These are phyloP conservation scores for Phaeosphaeriaceae sp. DNA, from an alignment of 2,329 filamentous ascomycete species.

Conservation along the genomic window DNA sequence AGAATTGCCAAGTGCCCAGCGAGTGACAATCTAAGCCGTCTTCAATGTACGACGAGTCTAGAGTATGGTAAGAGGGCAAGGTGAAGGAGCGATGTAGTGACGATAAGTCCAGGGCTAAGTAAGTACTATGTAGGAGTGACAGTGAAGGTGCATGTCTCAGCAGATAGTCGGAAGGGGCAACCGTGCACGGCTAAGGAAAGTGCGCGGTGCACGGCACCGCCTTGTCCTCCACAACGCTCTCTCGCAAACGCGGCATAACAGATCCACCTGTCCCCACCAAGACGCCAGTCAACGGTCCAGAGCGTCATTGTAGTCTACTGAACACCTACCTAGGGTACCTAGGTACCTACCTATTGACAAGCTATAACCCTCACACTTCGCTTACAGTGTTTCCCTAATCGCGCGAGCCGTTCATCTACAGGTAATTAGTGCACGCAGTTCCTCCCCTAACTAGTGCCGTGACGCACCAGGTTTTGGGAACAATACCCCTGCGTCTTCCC, in stretches of 20 bases:
- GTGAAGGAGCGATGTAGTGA: constrained; percentile 6
- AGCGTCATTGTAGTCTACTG: constrained; percentile 1
- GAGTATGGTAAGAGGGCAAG: constrained; percentile 10
- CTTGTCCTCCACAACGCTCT: constrained; percentile 24
- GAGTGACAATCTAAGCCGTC: constrained; percentile 9
- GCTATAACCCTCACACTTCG: neutral
- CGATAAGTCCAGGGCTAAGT: constrained; percentile 7
- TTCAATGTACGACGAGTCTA: constrained; percentile 1
- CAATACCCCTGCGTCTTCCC: constrained; percentile 22
- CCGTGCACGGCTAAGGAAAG: constrained; percentile 27
- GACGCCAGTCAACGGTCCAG: constrained; percentile 8
- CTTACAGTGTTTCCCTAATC: neutral
- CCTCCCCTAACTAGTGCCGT: neutral
- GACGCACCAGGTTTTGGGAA: constrained; percentile 8
- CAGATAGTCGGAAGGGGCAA: constrained; percentile 20
- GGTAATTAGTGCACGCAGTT: neutral
- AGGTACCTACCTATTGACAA: too few relatives aligned
- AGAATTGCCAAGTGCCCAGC: constrained; percentile 24
- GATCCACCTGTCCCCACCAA: constrained; percentile 28
- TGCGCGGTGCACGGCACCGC: constrained; percentile 19
- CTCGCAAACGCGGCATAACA: constrained; percentile 29
- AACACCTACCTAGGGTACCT: neutral
- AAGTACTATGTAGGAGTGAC: too few relatives aligned
- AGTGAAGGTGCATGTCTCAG: constrained; percentile 13
- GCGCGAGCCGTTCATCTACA: neutral